These are phyloP conservation scores for Pyrenophora teres DNA, from an alignment of 2,329 filamentous ascomycete species.

Conservation along the genomic window DNA sequence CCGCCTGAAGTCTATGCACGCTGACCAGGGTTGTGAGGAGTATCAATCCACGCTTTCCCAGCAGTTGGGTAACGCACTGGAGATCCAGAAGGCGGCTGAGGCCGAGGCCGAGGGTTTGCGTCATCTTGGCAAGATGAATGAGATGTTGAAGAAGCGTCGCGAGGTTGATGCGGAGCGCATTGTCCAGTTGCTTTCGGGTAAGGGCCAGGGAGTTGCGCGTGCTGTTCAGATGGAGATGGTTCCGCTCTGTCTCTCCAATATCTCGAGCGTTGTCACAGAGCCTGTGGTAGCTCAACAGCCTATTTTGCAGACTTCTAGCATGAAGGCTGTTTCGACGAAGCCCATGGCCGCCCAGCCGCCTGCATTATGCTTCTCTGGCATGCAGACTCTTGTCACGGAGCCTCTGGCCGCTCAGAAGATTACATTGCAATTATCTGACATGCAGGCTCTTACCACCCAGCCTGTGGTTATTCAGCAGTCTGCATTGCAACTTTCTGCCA, in stretches of 20 bases:
- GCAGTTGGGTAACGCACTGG: slow-evolving; percentile 1
- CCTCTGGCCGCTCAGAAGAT: not conserved
- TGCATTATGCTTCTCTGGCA: no score
- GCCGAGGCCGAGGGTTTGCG: not conserved
- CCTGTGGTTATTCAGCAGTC: not conserved
- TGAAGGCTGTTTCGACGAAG: no score
- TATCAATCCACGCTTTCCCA: not conserved
- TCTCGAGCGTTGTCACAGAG: no score
- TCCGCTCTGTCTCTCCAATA: no score
- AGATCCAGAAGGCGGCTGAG: slow-evolving; percentile 1
- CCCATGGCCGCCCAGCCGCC: no score
- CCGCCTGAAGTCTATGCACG: not conserved
- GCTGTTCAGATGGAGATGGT: no score
- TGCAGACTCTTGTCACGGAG: not conserved
- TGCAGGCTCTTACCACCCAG: not conserved
- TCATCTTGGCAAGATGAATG: not conserved
- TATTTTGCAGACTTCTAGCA: not conserved
- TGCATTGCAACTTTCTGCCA: not conserved
- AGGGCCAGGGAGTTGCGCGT: not conserved
- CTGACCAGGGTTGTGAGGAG: not conserved
- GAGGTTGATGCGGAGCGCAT: not conserved
- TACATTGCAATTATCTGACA: not conserved
- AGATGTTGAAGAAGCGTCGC: not conserved
- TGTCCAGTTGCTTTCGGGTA: not conserved
- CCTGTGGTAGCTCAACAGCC: no score